Conservation (phyloP, 495 filamentous ascomycete genomes). For the Bathelium albidoporum region DNA sequence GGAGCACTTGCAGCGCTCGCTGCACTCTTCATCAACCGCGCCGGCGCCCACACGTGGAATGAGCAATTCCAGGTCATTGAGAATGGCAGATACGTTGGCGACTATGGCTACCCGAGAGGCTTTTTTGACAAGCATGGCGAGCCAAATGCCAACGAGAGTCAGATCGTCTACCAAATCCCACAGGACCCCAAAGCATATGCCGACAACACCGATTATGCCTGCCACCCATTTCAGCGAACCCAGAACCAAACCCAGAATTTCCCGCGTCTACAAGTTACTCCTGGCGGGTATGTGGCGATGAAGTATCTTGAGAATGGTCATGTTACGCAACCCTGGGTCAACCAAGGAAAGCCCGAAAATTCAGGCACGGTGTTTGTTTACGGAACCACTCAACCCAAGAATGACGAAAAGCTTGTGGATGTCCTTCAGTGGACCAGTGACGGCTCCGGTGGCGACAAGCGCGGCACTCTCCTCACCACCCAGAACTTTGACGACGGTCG, state of each 20-base stretch:
- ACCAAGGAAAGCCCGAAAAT: conserved; percentile 52
- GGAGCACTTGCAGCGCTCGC: conserved; percentile 24
- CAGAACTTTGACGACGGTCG: conserved; percentile 74
- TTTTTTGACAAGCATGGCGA: conserved; percentile 41
- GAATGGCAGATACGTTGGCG: conserved; percentile 63
- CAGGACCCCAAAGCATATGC: conserved; percentile 42
- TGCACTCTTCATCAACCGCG: conserved; percentile 14
- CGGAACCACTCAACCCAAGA: conserved; percentile 57
- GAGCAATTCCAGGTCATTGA: conserved; percentile 60
- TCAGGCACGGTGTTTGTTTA: conserved; percentile 73
- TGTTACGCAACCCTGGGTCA: conserved; percentile 54
- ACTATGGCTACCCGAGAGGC: conserved; percentile 56
- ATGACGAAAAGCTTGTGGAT: conserved; percentile 52
- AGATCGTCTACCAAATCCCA: conserved; percentile 33
- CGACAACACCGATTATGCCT: conserved; percentile 38
- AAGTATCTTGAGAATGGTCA: conserved; percentile 83
- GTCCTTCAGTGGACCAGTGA: conserved; percentile 70
- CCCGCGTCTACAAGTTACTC: conserved; percentile 53
- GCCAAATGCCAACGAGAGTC: conserved; percentile 39
- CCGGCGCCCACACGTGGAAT: conserved; percentile 64
- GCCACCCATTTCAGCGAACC: conserved; percentile 43
- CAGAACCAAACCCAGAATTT: conserved; percentile 43
- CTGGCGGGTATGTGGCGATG: conserved; percentile 62
- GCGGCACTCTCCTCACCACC: conserved; percentile 60
- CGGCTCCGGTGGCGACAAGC: conserved; percentile 64